Evolutionary conservation across 257 asterid genomes (phyloP), one percentile per base, ranked within the genome.

Genomic region (Ajuga chamaepitys): DNA sequence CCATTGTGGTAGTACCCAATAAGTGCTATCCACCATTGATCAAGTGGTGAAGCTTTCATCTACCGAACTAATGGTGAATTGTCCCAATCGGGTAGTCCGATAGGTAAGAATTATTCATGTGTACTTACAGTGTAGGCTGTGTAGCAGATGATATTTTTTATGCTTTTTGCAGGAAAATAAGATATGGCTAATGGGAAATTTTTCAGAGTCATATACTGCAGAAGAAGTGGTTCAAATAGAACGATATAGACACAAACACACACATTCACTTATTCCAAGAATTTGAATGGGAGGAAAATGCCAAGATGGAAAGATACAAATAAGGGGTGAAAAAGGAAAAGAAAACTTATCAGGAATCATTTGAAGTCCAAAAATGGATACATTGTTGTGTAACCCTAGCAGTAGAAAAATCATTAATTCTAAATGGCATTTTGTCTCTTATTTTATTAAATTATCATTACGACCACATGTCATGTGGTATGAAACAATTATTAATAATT

Each of bases 101-200:
- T n/a, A n/a, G n/a, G n/a, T n/a, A n/a, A n/a, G n/a, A n/a, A n/a
- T n/a, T n/a, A n/a, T n/a, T n/a, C n/a, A n/a, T n/a, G n/a, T n/a
- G 62, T 64, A 67, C 68, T 76, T 77, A 78, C 81, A 76, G 75
- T 76, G 74, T 68, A 69, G 76, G 78, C 81, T 74, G 75, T 76
- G 74, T 68, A 69, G 76, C 80, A 80, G n/a, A 82, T 86, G 84
- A 80, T 84, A 83, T 71, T 70, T 26, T 24, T 55, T 60, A 25
- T 37, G 73, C 75, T 24, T 56, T 60, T 54, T 37, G 75, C 77
- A 75, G 80, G 8, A 55, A 60, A 55, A 66, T n/a, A 59, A 59
- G 0, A 30, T 30, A 30, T 30, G 37, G 37, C 7, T 30, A 30
- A 30, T 1, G 37, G 37, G 7, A 4, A 30, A 1, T 30, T 30